Evolutionary conservation across 2,329 filamentous ascomycete genomes (phyloP).

Genomic region (Daldinia eschscholtzii): DNA sequence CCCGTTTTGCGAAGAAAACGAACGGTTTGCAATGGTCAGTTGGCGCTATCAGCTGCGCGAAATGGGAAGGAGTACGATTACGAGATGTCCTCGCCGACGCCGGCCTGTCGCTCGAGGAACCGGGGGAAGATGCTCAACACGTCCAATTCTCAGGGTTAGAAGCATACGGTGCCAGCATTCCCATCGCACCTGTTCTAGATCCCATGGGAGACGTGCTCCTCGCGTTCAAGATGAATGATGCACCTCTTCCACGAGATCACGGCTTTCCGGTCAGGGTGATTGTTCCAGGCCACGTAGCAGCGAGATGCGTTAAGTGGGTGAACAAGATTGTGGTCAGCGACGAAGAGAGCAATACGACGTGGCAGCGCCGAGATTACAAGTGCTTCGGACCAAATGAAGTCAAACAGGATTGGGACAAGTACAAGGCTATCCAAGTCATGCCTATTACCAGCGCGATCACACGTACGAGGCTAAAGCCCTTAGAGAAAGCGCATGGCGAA

Average conservation of each 20-base stretch:
- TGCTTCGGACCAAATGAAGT: slow-evolving; percentile 74
- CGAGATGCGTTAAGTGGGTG: slow-evolving; percentile 77
- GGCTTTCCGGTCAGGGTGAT: slow-evolving; percentile 73
- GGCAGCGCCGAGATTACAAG: slow-evolving; percentile 77
- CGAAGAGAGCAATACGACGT: slow-evolving; percentile 74
- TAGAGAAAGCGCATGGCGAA: slow-evolving; percentile 2
- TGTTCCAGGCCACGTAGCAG: slow-evolving; percentile 75
- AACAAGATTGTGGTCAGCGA: slow-evolving; percentile 72
- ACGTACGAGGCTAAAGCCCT: slow-evolving; percentile 46
- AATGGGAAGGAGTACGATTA: slow-evolving; percentile 61
- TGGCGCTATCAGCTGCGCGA: slow-evolving; percentile 61
- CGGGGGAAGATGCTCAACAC: slow-evolving; percentile 51
- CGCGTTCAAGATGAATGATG: slow-evolving; percentile 76
- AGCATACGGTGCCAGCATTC: slow-evolving; percentile 72
- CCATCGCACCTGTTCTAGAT: slow-evolving; percentile 69
- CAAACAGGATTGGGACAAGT: slow-evolving; percentile 71
- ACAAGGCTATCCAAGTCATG: slow-evolving; percentile 75
- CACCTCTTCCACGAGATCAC: slow-evolving; percentile 72
- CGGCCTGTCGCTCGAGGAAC: slow-evolving; percentile 49
- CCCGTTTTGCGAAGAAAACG: slow-evolving; percentile 56
- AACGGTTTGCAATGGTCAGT: slow-evolving; percentile 63
- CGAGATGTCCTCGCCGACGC: slow-evolving; percentile 61
- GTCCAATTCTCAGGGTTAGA: slow-evolving; percentile 67
- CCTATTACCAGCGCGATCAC: slow-evolving; percentile 77
- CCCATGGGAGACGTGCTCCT: slow-evolving; percentile 73